Percentiles rank a stretch among this genome's conserved stretches.
Conservation (phyloP, 768 basidiomycete genomes). For the Calocybe cyanea region DNA sequence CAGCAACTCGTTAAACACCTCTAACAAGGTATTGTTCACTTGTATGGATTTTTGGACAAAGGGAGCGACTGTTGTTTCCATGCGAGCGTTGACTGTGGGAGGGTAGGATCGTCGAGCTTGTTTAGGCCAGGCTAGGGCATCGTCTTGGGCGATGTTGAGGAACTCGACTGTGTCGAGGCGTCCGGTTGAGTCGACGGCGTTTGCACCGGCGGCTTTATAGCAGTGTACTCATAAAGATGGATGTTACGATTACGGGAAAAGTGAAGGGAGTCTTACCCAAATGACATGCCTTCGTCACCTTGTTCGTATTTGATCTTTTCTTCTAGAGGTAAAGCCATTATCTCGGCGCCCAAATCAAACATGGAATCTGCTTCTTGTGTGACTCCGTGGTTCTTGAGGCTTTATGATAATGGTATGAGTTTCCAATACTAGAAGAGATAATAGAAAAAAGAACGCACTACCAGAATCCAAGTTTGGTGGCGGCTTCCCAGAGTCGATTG, state of each 20-base stretch:
- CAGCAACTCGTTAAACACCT: too few relatives aligned
- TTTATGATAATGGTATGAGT: constrained; percentile 15
- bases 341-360: constrained; percentile 54
- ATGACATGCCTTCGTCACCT: constrained; percentile 41
- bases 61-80: constrained; percentile 44
- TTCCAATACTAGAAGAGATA: too few relatives aligned
- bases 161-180: constrained; percentile 56
- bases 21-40: constrained; percentile 49
- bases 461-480: constrained; percentile 62
- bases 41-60: constrained; percentile 57
- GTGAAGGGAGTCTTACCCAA: constrained; percentile 33
- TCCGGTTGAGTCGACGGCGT: constrained; percentile 59
- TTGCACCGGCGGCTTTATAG: constrained; percentile 63
- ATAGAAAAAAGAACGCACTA: constrained; percentile 50
- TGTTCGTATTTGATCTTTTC: constrained; percentile 60
- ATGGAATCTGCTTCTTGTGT: constrained; percentile 44
- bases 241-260: too few relatives aligned
- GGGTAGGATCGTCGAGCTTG: constrained; percentile 57
- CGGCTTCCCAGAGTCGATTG: constrained; percentile 52
- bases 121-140: constrained; percentile 56
- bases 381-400: constrained; percentile 54
- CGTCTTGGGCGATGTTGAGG: constrained; percentile 67
- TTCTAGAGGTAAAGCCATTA: constrained; percentile 47
- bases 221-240: constrained; percentile 7
- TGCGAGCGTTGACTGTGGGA: constrained; percentile 40